Conservation (phyloP, 495 filamentous ascomycete species). For the Chaetomium tenue region DNA sequence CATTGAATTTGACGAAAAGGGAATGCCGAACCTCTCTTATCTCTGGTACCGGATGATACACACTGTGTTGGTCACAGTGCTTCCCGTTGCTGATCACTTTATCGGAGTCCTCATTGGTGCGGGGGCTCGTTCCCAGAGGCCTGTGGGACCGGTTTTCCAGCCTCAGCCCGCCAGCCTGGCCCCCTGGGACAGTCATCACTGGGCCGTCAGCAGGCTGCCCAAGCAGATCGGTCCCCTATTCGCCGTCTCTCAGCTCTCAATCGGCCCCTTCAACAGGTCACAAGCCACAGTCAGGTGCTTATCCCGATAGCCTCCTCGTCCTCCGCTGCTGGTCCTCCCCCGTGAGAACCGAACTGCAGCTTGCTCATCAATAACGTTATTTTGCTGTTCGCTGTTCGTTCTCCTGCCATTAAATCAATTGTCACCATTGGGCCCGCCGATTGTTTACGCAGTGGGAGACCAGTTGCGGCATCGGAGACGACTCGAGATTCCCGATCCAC, state of each 20-base stretch:
- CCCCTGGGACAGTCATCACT: neutral
- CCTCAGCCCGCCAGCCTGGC: neutral
- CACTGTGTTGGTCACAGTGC: too few relatives aligned
- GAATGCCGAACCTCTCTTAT: neutral
- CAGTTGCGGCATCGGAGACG: neutral
- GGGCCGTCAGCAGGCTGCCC: slow-evolving; percentile 20
- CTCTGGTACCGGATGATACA: too few relatives aligned
- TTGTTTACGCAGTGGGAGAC: neutral
- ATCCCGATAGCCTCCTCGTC: neutral
- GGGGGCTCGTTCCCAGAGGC: neutral
- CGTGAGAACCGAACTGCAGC: neutral
- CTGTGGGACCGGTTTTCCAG: neutral
- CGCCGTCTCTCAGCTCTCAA: neutral
- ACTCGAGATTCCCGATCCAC: neutral
- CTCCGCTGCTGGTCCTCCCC: neutral
- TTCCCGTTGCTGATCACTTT: too few relatives aligned
- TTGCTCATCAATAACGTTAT: neutral
- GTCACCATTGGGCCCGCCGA: neutral
- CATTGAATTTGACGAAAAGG: neutral
- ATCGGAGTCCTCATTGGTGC: too few relatives aligned
- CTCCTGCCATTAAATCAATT: neutral
- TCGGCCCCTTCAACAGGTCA: slow-evolving; percentile 5
- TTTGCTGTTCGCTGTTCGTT: neutral
- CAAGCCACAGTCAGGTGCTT: slow-evolving; percentile 14
- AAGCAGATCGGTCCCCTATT: slow-evolving; percentile 6